Evolutionary conservation across 768 basidiomycete species (phyloP), one percentile per base, ranked within the genome.

Genomic region (Arthromyces matolae): DNA sequence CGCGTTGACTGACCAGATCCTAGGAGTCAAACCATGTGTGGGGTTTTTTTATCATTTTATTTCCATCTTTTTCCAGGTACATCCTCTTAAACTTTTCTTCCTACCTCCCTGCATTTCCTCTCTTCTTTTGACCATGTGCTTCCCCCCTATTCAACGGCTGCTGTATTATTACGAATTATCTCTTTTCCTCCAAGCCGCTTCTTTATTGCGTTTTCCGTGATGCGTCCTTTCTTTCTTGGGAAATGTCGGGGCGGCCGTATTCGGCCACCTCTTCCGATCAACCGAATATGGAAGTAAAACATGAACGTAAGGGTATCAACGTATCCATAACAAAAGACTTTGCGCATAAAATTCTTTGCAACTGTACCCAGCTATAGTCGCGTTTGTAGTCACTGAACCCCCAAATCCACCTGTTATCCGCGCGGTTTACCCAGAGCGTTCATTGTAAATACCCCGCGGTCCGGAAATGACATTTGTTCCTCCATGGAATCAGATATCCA

Each of bases 261-360:
- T 69, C n/a, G n/a, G n/a, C n/a, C n/a, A n/a, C n/a, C n/a, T n/a
- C 60, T 64, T 68, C 70, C 70, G 69, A 70, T 66, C 65, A 64
- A n/a, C 47, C 52, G 37, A 54, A 51, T 57, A 54, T 57, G 54
- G 59, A 57, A 60, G 53, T 45, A 54, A 34, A 46, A 41, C 43
- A 49, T 29, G 19, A 33, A 22, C 41, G 39, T 43, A 35, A n/a
- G n/a, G n/a, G n/a, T n/a, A 45, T 46, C 47, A 43, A 24, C 42
- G 23, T 41, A 33, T 33, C 19, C 36, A 32, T 14, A n/a, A n/a
- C n/a, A n/a, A n/a, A n/a, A n/a, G n/a, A n/a, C n/a, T n/a, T n/a
- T n/a, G n/a, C n/a, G n/a, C n/a, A n/a, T n/a, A n/a, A n/a, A n/a
- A n/a, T n/a, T n/a, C n/a, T n/a, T n/a, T n/a, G n/a, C n/a, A n/a